Evolutionary conservation across 2,329 filamentous ascomycete species (phyloP).

Genomic region (Fusarium virguliforme): DNA sequence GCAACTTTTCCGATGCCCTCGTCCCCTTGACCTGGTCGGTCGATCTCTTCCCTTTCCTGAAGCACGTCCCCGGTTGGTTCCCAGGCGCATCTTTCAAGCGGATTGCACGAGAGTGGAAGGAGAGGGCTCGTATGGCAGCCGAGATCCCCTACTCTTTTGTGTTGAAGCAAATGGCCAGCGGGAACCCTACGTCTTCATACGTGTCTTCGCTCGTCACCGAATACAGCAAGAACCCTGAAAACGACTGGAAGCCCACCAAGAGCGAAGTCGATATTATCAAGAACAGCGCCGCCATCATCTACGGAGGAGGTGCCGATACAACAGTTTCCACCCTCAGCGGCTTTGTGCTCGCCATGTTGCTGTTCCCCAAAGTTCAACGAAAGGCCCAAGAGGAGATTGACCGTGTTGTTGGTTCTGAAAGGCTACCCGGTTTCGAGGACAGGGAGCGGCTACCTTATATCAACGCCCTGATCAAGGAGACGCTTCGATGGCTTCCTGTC

Average conservation of each 20-base stretch:
- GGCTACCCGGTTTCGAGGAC: conserved; percentile 51
- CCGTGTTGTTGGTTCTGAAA: conserved; percentile 49
- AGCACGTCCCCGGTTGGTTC: conserved; percentile 52
- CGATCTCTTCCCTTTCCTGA: conserved; percentile 53
- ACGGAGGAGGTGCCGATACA: conserved; percentile 53
- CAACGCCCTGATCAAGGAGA: conserved; percentile 53
- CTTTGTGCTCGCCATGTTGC: conserved; percentile 50
- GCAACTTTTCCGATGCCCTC: conserved; percentile 49
- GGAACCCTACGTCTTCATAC: conserved; percentile 46
- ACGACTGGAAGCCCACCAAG: conserved; percentile 16
- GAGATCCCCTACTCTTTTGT: conserved; percentile 55
- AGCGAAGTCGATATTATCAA: conserved; percentile 49
- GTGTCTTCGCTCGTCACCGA: conserved; percentile 50
- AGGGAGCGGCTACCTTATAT: conserved; percentile 52
- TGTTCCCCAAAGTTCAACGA: conserved; percentile 45
- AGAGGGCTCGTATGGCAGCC: conserved; percentile 32
- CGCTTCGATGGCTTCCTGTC: conserved; percentile 53
- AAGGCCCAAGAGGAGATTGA: conserved; percentile 52
- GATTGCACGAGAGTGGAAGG: conserved; percentile 50
- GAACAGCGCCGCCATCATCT: conserved; percentile 49
- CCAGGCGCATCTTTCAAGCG: conserved; percentile 54
- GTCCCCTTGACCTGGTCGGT: conserved; percentile 55
- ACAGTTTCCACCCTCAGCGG: conserved; percentile 48
- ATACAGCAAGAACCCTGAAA: conserved; percentile 12
- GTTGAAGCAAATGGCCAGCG: conserved; percentile 45